phyloP scores from a whole-genome alignment of 208 protist genomes.

The Angomonas deanei region DNA sequence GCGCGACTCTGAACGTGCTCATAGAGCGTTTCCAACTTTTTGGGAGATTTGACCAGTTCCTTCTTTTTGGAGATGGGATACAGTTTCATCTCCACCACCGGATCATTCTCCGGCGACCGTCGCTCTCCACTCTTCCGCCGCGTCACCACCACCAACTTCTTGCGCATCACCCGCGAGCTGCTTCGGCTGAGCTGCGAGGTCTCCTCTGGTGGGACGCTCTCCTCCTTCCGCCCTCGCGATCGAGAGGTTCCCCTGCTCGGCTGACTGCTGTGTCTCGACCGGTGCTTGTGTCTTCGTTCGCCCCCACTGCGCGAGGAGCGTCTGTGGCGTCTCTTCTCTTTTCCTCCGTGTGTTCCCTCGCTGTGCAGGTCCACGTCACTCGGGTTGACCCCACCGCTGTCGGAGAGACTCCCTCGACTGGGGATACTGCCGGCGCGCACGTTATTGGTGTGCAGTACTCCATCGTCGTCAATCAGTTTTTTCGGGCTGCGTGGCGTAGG shows the following conservation, averaged over 20 bases:
- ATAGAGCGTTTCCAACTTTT: constrained; percentile 27
- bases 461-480: too few relatives aligned
- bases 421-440: not conserved
- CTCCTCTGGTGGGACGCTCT: not conserved
- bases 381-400: not conserved
- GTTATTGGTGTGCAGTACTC: not conserved
- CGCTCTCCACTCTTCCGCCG: constrained; percentile 17
- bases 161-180: constrained; percentile 24
- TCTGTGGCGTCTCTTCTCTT: not conserved
- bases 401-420: not conserved
- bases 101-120: constrained; percentile 26
- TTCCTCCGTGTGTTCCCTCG: not conserved
- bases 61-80: constrained; percentile 23
- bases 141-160: constrained; percentile 50
- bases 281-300: not conserved
- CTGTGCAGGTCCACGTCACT: not conserved
- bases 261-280: not conserved
- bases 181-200: not conserved
- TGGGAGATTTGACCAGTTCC: not conserved
- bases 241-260: not conserved
- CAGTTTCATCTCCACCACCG: constrained; percentile 27
- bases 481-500: too few relatives aligned
- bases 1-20: constrained; percentile 13
- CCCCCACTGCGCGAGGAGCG: not conserved
- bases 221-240: not conserved